phyloP scores from a whole-genome alignment of 345 rosid genomes.

The Citrus mangshanensis region DNA sequence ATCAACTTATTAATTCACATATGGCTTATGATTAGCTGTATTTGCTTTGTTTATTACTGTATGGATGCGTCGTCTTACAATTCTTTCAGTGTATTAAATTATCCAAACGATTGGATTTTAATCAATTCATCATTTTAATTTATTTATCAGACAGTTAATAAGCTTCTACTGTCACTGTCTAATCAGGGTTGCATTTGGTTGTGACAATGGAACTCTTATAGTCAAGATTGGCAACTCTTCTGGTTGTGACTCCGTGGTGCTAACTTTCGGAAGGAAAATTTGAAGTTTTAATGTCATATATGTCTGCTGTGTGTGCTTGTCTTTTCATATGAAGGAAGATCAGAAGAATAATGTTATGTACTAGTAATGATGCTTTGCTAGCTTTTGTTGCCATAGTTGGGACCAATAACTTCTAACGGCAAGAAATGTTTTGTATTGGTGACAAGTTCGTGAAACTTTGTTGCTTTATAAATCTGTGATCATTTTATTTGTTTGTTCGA shows the following conservation, averaged over 20 bases:
- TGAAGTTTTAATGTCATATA: neutral
- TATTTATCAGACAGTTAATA: neutral
- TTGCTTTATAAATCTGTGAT: neutral
- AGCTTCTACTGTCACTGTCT: neutral
- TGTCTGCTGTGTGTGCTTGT: neutral
- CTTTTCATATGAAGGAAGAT: neutral
- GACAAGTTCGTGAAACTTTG: neutral
- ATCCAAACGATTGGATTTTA: neutral
- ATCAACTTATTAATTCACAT: neutral
- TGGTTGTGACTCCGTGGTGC: neutral
- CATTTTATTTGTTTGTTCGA: neutral
- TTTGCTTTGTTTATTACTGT: too few relatives aligned
- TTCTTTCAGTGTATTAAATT: neutral
- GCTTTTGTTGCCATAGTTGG: neutral
- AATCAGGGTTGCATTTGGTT: conserved; percentile 78
- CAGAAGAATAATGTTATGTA: neutral
- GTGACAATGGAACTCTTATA: conserved; percentile 82
- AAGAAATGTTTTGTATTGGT: neutral
- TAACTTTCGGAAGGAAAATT: neutral
- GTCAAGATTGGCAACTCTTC: conserved; percentile 39
- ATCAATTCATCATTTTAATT: neutral
- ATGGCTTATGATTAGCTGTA: neutral
- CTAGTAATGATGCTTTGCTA: neutral
- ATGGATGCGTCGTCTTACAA: neutral
- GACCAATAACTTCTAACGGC: neutral